phyloP scores from a whole-genome alignment of 352 stramenopile species.

The Globisporangium cystogenes region DNA sequence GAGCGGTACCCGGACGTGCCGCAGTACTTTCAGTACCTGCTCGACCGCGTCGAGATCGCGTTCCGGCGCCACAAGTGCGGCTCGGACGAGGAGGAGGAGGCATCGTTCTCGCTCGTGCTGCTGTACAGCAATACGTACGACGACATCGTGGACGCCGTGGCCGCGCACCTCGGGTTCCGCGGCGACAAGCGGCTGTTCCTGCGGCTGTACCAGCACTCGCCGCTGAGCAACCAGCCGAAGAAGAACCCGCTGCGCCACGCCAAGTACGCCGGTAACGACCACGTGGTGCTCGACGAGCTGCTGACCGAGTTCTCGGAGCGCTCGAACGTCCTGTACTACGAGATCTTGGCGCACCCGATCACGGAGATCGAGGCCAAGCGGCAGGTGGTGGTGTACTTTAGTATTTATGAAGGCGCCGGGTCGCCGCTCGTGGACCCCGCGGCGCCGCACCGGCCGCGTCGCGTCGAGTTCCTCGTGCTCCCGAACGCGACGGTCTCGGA shows the following conservation, averaged over 20 bases:
- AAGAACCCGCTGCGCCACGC: slow-evolving; percentile 62
- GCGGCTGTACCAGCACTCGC: slow-evolving; percentile 81
- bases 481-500: slow-evolving; percentile 42
- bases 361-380: slow-evolving; percentile 86
- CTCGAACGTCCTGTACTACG: slow-evolving; percentile 66
- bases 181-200: slow-evolving; percentile 46
- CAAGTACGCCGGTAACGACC: slow-evolving; percentile 44
- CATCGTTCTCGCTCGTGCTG: slow-evolving; percentile 42
- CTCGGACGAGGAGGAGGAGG: slow-evolving; percentile 22
- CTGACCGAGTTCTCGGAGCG: slow-evolving; percentile 70
- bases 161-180: slow-evolving; percentile 29
- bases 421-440: slow-evolving; percentile 34
- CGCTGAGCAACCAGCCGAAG: slow-evolving; percentile 55
- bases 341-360: slow-evolving; percentile 67
- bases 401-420: slow-evolving; percentile 38
- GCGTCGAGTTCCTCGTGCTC: slow-evolving; percentile 61
- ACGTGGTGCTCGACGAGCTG: slow-evolving; percentile 66
- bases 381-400: slow-evolving; percentile 67
- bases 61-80: slow-evolving; percentile 51
- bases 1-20: slow-evolving; percentile 66
- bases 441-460: slow-evolving; percentile 22
- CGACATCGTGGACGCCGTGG: slow-evolving; percentile 62
- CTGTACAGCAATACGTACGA: slow-evolving; percentile 73
- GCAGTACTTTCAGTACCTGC: slow-evolving; percentile 78
- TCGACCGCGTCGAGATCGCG: slow-evolving; percentile 73